These are phyloP conservation scores for Adansonia digitata DNA, from an alignment of 345 rosid genomes.

Conservation along the genomic window DNA sequence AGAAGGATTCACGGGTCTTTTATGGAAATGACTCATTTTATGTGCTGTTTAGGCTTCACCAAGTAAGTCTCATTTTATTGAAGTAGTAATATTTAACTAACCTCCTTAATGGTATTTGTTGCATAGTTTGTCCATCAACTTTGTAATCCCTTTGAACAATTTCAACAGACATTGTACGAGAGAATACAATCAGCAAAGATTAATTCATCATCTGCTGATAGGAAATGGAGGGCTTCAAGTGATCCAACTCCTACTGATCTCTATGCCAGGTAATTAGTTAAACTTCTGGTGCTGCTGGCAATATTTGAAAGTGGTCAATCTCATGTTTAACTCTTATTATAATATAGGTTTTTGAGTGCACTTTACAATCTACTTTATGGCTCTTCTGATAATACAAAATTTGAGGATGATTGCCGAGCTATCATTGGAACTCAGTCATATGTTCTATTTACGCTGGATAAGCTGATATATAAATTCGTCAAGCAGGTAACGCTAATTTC, in stretches of 20 bases:
- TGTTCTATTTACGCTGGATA: conserved; percentile 88
- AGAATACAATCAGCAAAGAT: conserved; percentile 87
- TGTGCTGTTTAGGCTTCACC: conserved; percentile 94
- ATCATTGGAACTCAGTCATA: conserved; percentile 96
- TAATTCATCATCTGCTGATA: conserved; percentile 80
- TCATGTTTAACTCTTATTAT: conserved; percentile 7
- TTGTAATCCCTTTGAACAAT: neutral
- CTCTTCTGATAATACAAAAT: conserved; percentile 84
- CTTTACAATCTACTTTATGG: conserved; percentile 93
- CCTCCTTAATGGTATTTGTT: neutral
- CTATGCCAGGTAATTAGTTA: conserved; percentile 63
- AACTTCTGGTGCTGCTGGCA: neutral
- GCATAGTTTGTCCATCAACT: conserved; percentile 12
- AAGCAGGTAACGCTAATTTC: conserved; percentile 55
- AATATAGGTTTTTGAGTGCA: conserved; percentile 77
- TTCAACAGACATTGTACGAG: conserved; percentile 70
- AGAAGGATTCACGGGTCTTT: conserved; percentile 57
- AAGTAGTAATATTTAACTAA: neutral
- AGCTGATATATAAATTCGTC: conserved; percentile 81
- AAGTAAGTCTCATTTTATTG: conserved; percentile 40
- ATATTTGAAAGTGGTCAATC: neutral
- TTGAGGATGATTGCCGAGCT: conserved; percentile 96
- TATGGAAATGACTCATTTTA: conserved; percentile 95
- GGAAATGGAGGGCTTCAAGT: conserved; percentile 82
- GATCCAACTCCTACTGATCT: conserved; percentile 63